Conservation (phyloP, 2,329 filamentous ascomycete genomes). For the Alternaria triticina region DNA sequence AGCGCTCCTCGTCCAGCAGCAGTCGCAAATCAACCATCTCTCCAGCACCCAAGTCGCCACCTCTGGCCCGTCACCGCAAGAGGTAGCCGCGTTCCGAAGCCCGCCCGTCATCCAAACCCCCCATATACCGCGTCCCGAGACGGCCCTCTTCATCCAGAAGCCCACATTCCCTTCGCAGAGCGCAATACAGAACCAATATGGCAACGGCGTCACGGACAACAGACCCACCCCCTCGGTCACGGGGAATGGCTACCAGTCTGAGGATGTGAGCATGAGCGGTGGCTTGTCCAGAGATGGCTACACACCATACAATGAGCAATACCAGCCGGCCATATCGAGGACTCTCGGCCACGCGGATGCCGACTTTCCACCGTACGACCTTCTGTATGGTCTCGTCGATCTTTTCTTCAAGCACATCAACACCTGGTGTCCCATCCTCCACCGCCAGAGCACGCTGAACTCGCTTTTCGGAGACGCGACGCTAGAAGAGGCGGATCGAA, state of each 20-base stretch:
- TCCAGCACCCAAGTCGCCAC: constrained; percentile 35
- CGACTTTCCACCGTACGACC: constrained; percentile 65
- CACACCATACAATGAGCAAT: constrained; percentile 39
- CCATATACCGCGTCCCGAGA: constrained; percentile 53
- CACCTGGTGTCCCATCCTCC: constrained; percentile 83
- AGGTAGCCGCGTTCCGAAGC: constrained; percentile 42
- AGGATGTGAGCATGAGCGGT: constrained; percentile 33
- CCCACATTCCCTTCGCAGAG: constrained; percentile 46
- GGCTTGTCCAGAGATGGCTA: constrained; percentile 40
- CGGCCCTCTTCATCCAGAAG: constrained; percentile 56
- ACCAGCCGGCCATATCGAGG: constrained; percentile 34
- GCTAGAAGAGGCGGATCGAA: constrained; percentile 79
- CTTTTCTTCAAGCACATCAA: constrained; percentile 70
- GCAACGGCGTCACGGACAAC: constrained; percentile 48
- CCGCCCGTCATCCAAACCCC: constrained; percentile 48
- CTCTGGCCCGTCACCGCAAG: constrained; percentile 38
- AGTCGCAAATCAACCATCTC: constrained; percentile 55
- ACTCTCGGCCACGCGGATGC: constrained; percentile 44
- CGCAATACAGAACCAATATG: constrained; percentile 40
- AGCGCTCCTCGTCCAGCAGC: constrained; percentile 52
- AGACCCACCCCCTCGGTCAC: constrained; percentile 30
- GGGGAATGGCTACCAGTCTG: constrained; percentile 40
- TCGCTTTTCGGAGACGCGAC: constrained; percentile 75
- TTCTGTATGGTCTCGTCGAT: constrained; percentile 65
- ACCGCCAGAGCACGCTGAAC: constrained; percentile 81